These are phyloP conservation scores for Lignosus rhinocerotis DNA, from an alignment of 1,284 basidiomycete genomes.

Conservation along the genomic window DNA sequence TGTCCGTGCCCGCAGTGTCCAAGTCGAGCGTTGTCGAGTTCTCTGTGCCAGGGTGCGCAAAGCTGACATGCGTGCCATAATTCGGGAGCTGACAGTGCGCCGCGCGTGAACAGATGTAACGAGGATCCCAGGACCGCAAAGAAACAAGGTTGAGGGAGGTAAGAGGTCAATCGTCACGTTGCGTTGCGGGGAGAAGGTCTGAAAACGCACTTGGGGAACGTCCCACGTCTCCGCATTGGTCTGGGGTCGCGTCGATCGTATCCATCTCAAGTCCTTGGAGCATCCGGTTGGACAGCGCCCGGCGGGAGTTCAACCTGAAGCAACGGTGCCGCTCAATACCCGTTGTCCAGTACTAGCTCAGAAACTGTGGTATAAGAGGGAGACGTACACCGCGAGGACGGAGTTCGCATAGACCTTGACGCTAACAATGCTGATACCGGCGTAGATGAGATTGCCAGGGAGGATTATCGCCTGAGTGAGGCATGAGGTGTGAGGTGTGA, in stretches of 20 bases:
- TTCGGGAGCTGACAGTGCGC: no score
- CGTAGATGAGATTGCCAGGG: slow-evolving; percentile 2
- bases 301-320: slow-evolving; percentile 1
- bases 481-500: neutral
- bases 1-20: no score
- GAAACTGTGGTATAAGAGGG: neutral
- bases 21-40: no score
- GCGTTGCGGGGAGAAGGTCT: no score
- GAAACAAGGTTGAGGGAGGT: no score
- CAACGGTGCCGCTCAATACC: no score
- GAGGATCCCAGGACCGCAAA: no score
- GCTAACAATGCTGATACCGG: slow-evolving; percentile 2
- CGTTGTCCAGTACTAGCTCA: neutral
- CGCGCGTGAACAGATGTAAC: no score
- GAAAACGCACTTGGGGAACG: neutral
- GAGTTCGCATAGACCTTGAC: slow-evolving; percentile 4
- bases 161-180: no score
- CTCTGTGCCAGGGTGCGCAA: no score
- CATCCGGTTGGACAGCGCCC: neutral
- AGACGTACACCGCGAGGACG: slow-evolving; percentile 2
- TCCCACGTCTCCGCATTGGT: neutral
- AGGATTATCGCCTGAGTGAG: slow-evolving; percentile 1
- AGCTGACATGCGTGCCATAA: no score
- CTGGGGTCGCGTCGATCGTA: neutral
- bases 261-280: slow-evolving; percentile 1